Base-by-base conservation (phyloP, 192 early-diverging fungal genomes). In the Linnemannia schmuckeri region DNA sequence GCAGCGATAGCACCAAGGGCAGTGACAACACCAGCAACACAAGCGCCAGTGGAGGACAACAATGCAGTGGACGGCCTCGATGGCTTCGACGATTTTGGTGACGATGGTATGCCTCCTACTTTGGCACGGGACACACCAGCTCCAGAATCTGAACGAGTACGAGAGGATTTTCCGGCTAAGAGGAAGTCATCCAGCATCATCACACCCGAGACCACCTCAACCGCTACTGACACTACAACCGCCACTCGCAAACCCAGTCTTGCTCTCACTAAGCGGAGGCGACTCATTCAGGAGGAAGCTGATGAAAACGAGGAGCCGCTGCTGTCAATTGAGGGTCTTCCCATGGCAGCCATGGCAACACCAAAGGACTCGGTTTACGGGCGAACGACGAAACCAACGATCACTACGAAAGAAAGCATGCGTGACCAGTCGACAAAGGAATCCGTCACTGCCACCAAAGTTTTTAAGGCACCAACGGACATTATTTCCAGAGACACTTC, bases 271-370 rank as follows among this genome's bases (percentile, higher is more conserved):
- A 87, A 87, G 66, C 57, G 69, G 27, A 46, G 84, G 35, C 75
- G 84, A 0, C 57, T 87, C n/a, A 87, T 87, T n/a, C 54, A 76
- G 22, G 84, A 87, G n/a, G 84, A 87, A 46, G 55, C 24, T 27
- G 79, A 87, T 38, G 84, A 87, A 30, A 87, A 87, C 22, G 84
- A 87, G 30, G 79, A 81, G 37, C 84, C 84, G 44, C 69, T 33
- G 2, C 70, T 44, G 0, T n/a, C 49, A 18, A 22, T 52, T 52
- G 20, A 52, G 49, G 5, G 18, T 52, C 49, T 2, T 52, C 15
- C 49, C 49, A 52, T 5, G 20, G 49, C 49, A 4, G 20, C 17
- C 47, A 49, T 20, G 18, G 47, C 47, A 20, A 49, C 55, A 2
- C 55, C 55, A 1, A 57, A 57, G 55, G 55, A 57, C 17, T 7